Conservation (phyloP, 768 basidiomycete genomes). For the Udeniomyces megalosporus region DNA sequence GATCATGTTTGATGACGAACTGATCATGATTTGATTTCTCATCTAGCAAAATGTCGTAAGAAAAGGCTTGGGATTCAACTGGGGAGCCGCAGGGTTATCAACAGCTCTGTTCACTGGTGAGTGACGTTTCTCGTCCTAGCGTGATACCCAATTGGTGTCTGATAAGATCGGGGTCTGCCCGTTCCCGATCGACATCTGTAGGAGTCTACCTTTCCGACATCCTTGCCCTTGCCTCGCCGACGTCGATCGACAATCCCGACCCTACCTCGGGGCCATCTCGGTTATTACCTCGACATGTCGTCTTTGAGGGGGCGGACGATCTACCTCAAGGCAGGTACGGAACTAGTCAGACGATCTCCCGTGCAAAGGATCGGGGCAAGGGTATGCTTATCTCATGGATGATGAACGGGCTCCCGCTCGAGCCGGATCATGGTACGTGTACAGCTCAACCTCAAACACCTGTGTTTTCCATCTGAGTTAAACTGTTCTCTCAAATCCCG, state of each 20-base stretch:
- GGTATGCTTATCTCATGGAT: conserved; percentile 43
- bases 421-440: conserved; percentile 42
- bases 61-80: conserved; percentile 37
- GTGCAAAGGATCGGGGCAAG: conserved; percentile 25
- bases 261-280: not conserved
- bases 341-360: conserved; percentile 35
- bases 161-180: too few relatives aligned
- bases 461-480: not conserved
- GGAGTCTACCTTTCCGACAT: conserved; percentile 44
- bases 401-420: conserved; percentile 46
- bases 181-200: too few relatives aligned
- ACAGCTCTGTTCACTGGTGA: conserved; percentile 48
- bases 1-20: too few relatives aligned
- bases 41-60: conserved; percentile 48
- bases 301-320: conserved; percentile 45
- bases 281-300: conserved; percentile 34
- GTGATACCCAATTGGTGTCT: too few relatives aligned
- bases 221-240: conserved; percentile 33
- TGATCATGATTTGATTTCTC: too few relatives aligned
- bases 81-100: conserved; percentile 27
- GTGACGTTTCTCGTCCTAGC: not conserved
- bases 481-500: not conserved
- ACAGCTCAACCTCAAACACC: not conserved
- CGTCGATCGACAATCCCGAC: conserved; percentile 5
- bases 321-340: conserved; percentile 49